Base-by-base conservation (phyloP, 768 basidiomycete species). In the Symmetrospora coprosmae region DNA sequence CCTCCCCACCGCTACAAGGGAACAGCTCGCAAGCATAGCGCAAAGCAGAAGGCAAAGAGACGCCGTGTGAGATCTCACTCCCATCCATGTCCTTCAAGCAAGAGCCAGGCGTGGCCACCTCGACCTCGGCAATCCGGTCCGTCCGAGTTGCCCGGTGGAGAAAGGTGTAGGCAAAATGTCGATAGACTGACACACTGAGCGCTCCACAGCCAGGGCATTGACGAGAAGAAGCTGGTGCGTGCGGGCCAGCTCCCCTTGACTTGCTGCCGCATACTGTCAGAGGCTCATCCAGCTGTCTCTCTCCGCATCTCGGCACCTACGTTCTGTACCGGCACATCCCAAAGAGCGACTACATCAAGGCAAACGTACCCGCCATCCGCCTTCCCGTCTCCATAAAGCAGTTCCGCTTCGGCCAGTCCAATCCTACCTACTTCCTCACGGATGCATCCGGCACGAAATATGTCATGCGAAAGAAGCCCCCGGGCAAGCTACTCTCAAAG, bases 361-460 rank as follows among this genome's bases (percentile, higher is more conserved):
- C 74, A 52, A 73, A 79, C 67, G 80, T 84, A 7, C 72, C 77
- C 14, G 74, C 71, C 0, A 77, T 90, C 51, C 73, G 74, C 47
- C 72, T 79, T 1, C 86, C 87, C 0, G 79, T 92, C 17, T 73
- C 76, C 19, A 81, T 94, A 31, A 86, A 89, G 76, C 92, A 97
- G 73, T 97, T 97, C 78, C 87, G 87, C 6, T 69, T 66, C n/a
- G 68, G 68, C 11, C 66, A 69, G 35, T 65, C 62, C 7, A 99
- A 99, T 69, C 92, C 92, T 0, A 97, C 92, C 0, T 99, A 96
- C 72, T 86, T 97, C 74, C 73, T 99, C 48, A 86, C 81, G 4
- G 87, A 87, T 73, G 76, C 80, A 17, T 78, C 74, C 84, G 84
- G 72, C 28, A 80, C 34, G 4, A 30, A 33, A 21, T 62, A 40